Base-by-base conservation (phyloP, 352 stramenopile species). In the Pythium grandisporangium region DNA sequence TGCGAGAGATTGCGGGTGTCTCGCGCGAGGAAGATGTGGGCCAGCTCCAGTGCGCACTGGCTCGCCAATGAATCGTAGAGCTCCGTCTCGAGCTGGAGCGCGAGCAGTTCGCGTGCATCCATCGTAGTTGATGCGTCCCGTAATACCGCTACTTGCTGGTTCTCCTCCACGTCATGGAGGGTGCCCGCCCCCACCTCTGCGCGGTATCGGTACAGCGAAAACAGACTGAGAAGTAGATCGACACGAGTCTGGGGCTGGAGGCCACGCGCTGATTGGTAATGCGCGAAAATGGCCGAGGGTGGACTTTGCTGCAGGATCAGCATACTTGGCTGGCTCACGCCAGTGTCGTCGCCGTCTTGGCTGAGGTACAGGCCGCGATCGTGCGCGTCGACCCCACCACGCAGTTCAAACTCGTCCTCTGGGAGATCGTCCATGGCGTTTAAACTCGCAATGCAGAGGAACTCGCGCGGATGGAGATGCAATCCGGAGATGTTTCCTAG, bases 151-250 rank as follows among this genome's bases (percentile, higher is more conserved):
- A n/a, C n/a, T n/a, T n/a, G n/a, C 6, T 7, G 25, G 4, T 10
- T 33, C 7, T 6, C 29, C 17, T 42, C 45, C 8, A 24, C 19
- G 29, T 54, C 23, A 39, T 62, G 37, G 24, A 45, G 21, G 14
- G 33, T 1, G 33, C 12, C 21, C 13, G 66, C 56, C 2, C 76
- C 76, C 2, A 92, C 76, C 40, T 93, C 76, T 19, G 79, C 79
- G n/a, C 79, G 74, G 49, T 88, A 93, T 4, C 79, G 68, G 51
- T 93, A 93, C 35, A 90, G 53, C 12, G 79, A 90, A 43, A 88
- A 93, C 14, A 90, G 51, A 43, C 76, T 93, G 22, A 93, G 43
- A 3, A 90, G 37, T 29, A 93, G 51, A 46, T 93, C 79, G 22
- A 93, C 64, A 41, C 83, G 73, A 24, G 68, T 71, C 25, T 67